These are phyloP conservation scores for Corymbia calophylla DNA, from an alignment of 441 rosid genomes.

Conservation along the genomic window DNA sequence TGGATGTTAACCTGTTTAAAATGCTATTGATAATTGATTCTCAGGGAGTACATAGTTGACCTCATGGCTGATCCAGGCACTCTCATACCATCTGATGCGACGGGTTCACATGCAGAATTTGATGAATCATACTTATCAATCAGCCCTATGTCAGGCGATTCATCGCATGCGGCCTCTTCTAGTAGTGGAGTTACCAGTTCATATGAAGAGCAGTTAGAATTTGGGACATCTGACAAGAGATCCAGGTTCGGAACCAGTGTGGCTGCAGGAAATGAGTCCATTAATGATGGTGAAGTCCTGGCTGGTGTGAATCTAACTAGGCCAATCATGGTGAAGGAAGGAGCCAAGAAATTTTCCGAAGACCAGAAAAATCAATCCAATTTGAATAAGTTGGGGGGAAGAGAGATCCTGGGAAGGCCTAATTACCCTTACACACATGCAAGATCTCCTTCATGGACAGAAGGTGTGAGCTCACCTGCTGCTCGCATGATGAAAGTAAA, in stretches of 20 bases:
- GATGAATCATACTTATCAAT: constrained; percentile 54
- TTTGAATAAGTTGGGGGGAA: constrained; percentile 25
- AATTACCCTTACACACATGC: constrained; percentile 52
- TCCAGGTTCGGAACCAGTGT: constrained; percentile 22
- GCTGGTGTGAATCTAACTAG: constrained; percentile 13
- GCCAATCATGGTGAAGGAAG: constrained; percentile 24
- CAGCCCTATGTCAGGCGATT: constrained; percentile 56
- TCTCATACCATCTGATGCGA: constrained; percentile 88
- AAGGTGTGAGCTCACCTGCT: constrained; percentile 93
- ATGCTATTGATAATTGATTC: constrained; percentile 24
- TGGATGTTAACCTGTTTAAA: neutral
- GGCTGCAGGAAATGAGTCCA: constrained; percentile 29
- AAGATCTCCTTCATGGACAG: constrained; percentile 98
- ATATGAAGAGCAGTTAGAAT: constrained; percentile 44
- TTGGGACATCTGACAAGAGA: constrained; percentile 36
- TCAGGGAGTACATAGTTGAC: constrained; percentile 98
- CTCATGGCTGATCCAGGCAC: constrained; percentile 98
- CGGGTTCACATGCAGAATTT: constrained; percentile 56
- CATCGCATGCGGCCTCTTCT: constrained; percentile 57
- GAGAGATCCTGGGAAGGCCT: constrained; percentile 45
- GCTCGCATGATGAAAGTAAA: constrained; percentile 87
- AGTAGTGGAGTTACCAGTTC: constrained; percentile 63
- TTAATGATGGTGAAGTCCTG: constrained; percentile 23
- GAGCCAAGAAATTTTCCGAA: constrained; percentile 24
- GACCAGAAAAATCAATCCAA: constrained; percentile 19